Conservation (phyloP, 345 rosid genomes). For the Eucalyptus curtisii region DNA sequence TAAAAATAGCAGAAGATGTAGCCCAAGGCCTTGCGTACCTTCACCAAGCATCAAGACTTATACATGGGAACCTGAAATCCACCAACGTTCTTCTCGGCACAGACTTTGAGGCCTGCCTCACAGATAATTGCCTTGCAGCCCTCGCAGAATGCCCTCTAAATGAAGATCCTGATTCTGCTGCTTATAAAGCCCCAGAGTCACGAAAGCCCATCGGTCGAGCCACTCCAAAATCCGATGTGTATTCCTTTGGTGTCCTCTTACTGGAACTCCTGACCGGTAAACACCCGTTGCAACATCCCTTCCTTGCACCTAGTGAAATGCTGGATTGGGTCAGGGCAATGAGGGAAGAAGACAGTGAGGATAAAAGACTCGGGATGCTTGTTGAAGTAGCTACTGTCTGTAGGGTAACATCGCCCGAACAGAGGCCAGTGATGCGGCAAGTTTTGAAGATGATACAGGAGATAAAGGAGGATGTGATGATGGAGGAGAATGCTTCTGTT, state of each 20-base stretch:
- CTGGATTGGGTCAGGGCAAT: constrained; percentile 72
- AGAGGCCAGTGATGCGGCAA: constrained; percentile 86
- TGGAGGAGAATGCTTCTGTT: constrained; percentile 18
- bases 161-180: constrained; percentile 59
- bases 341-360: constrained; percentile 57
- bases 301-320: constrained; percentile 64
- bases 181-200: constrained; percentile 72
- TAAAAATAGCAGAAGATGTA: constrained; percentile 96
- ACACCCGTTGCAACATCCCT: constrained; percentile 72
- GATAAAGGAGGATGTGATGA: constrained; percentile 53
- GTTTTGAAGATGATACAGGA: constrained; percentile 82
- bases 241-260: constrained; percentile 71
- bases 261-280: constrained; percentile 83
- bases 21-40: constrained; percentile 83
- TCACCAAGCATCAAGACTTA: constrained; percentile 70
- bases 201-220: constrained; percentile 49
- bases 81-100: constrained; percentile 79
- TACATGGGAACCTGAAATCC: constrained; percentile 85
- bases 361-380: constrained; percentile 60
- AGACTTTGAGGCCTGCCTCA: constrained; percentile 88
- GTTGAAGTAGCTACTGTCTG: constrained; percentile 82
- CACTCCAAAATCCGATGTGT: constrained; percentile 70
- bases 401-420: constrained; percentile 78
- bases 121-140: constrained; percentile 68
- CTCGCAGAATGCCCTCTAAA: constrained; percentile 34